These are phyloP conservation scores for Myriosclerotinia curreyana DNA, from an alignment of 2,329 filamentous ascomycete species.

Conservation along the genomic window DNA sequence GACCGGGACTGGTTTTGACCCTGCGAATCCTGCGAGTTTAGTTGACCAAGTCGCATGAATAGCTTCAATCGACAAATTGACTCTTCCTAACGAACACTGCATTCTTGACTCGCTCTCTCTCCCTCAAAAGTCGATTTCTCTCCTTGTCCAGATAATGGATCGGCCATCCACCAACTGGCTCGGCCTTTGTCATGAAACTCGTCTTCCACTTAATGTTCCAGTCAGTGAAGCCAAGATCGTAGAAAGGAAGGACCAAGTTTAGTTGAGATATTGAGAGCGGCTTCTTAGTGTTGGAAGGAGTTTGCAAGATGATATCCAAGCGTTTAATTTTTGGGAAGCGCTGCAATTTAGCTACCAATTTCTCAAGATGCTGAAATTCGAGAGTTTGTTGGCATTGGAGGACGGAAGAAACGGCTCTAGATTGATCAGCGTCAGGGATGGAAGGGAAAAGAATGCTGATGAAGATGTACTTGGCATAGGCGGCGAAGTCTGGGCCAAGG, in stretches of 20 bases:
- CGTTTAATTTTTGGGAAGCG: conserved; percentile 1
- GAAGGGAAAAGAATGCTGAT: conserved; percentile 27
- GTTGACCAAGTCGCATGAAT: not conserved
- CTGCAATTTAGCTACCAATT: conserved; percentile 14
- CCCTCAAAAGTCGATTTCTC: conserved; percentile 12
- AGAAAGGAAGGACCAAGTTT: conserved; percentile 33
- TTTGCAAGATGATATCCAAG: conserved; percentile 13
- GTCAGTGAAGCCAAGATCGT: conserved; percentile 30
- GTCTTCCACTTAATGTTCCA: conserved; percentile 31
- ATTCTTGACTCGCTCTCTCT: conserved; percentile 16
- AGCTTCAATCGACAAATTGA: conserved; percentile 6
- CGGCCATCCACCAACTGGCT: conserved; percentile 19
- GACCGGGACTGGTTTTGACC: not conserved
- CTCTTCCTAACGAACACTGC: conserved; percentile 13
- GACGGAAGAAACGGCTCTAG: not conserved
- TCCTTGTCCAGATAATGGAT: conserved; percentile 20
- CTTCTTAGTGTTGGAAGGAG: conserved; percentile 14
- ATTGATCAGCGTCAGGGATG: not conserved
- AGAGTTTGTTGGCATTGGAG: not conserved
- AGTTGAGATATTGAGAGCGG: conserved; percentile 26
- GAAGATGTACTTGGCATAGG: conserved; percentile 23
- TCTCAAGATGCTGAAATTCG: conserved; percentile 17
- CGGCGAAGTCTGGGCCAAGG: conserved; percentile 25
- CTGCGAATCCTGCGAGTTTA: not conserved
- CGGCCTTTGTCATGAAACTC: conserved; percentile 24